Percentiles rank a stretch among this genome's conserved stretches.
Evolutionary conservation across 129 eudicot species (phyloP).

Genomic region (Flaveria bidentis): DNA sequence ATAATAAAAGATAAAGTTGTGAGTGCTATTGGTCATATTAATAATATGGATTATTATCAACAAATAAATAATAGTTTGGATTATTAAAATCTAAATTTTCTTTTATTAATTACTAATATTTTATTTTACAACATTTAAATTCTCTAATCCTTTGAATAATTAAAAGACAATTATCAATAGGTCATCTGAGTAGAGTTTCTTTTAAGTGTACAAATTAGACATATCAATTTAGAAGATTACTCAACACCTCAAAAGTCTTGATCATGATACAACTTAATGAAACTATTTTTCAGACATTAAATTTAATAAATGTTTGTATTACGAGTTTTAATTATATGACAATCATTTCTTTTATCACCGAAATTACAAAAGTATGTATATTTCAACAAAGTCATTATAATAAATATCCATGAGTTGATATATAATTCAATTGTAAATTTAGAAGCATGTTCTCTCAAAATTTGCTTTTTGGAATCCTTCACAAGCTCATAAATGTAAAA

Average conservation of each 20-base stretch:
- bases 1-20: too few species aligned
- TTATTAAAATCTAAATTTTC: too few species aligned
- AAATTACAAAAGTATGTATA: background rate
- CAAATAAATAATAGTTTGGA: too few species aligned
- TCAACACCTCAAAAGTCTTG: background rate
- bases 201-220: background rate
- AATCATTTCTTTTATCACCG: background rate
- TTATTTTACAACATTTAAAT: too few species aligned
- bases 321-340: background rate
- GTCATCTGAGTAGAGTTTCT: background rate
- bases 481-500: background rate
- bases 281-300: background rate
- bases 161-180: too few species aligned
- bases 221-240: background rate
- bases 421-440: background rate
- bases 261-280: background rate
- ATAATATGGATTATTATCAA: too few species aligned
- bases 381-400: background rate
- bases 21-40: too few species aligned
- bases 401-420: background rate
- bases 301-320: background rate
- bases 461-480: background rate
- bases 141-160: too few species aligned
- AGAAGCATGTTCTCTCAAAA: background rate
- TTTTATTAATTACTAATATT: too few species aligned